Conservation (phyloP, 2,329 filamentous ascomycete genomes). For the Myriangium duriaei region DNA sequence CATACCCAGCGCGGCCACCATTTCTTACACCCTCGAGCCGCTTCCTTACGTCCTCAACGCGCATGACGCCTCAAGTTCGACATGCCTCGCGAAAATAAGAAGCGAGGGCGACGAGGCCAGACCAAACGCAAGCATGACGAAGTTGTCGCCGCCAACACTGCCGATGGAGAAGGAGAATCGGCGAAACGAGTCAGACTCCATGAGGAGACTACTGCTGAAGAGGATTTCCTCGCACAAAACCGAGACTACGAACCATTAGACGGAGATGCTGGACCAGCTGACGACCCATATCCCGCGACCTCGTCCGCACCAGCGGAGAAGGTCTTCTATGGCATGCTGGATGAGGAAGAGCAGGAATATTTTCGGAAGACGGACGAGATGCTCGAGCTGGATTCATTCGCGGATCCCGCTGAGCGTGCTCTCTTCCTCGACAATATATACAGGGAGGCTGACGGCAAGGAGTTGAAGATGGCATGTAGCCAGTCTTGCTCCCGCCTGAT, state of each 20-base stretch:
- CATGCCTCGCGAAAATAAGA: conserved; percentile 50
- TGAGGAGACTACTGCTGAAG: conserved; percentile 1
- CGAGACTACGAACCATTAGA: conserved; percentile 16
- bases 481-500: conserved; percentile 89
- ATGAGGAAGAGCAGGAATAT: conserved; percentile 89
- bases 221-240: conserved; percentile 13
- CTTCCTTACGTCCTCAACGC: too few relatives aligned
- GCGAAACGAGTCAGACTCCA: conserved; percentile 1
- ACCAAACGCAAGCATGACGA: conserved; percentile 37
- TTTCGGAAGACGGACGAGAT: conserved; percentile 83
- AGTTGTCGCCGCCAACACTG: conserved; percentile 23
- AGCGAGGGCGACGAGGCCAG: conserved; percentile 42
- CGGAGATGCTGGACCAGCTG: conserved; percentile 17
- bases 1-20: too few relatives aligned
- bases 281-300: conserved; percentile 13
- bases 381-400: conserved; percentile 82
- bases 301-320: conserved; percentile 39
- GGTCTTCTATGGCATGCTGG: conserved; percentile 86
- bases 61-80: conserved; percentile 10
- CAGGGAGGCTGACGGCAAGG: conserved; percentile 77
- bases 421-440: conserved; percentile 65
- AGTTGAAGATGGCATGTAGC: conserved; percentile 89
- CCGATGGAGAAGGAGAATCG: conserved; percentile 1
- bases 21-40: too few relatives aligned
- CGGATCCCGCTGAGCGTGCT: conserved; percentile 48